phyloP scores from a whole-genome alignment of 352 stramenopile species.

The Globisporangium okanoganense region DNA sequence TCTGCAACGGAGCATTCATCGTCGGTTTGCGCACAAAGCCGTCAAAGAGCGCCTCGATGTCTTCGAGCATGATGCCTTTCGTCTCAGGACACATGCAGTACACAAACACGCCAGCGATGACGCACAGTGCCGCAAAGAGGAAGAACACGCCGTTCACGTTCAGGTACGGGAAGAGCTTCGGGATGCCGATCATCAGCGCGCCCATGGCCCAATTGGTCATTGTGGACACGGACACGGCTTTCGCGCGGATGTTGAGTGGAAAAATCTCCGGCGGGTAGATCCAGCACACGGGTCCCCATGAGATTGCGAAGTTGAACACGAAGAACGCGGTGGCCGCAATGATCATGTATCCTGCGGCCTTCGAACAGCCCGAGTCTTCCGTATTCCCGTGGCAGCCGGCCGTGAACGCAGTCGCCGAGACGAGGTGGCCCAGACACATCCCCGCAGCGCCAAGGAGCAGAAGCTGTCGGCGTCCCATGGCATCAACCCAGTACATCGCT shows the following conservation, averaged over 20 bases:
- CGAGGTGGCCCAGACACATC: constrained; percentile 40
- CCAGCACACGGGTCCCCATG: constrained; percentile 54
- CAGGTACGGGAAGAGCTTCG: constrained; percentile 48
- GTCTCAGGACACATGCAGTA: constrained; percentile 40
- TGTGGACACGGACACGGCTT: constrained; percentile 32
- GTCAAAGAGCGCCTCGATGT: constrained; percentile 34
- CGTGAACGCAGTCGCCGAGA: constrained; percentile 33
- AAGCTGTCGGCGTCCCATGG: constrained; percentile 28
- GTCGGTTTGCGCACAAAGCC: constrained; percentile 5
- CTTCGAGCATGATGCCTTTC: constrained; percentile 33
- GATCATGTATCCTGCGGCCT: constrained; percentile 26
- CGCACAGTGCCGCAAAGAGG: constrained; percentile 39
- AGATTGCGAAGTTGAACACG: constrained; percentile 53
- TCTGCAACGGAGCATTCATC: neutral
- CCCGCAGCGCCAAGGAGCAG: constrained; percentile 35
- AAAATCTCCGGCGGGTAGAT: constrained; percentile 64
- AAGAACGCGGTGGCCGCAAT: constrained; percentile 34
- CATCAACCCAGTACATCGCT: constrained; percentile 37
- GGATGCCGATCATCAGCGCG: constrained; percentile 32
- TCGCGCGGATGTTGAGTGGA: constrained; percentile 37
- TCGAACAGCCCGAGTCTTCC: constrained; percentile 18
- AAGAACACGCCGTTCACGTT: constrained; percentile 51
- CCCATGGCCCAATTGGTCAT: constrained; percentile 35
- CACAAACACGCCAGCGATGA: constrained; percentile 29
- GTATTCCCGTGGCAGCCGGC: constrained; percentile 28